These are phyloP conservation scores for Peniophora sp. DNA, from an alignment of 1,284 basidiomycete genomes.

Conservation along the genomic window DNA sequence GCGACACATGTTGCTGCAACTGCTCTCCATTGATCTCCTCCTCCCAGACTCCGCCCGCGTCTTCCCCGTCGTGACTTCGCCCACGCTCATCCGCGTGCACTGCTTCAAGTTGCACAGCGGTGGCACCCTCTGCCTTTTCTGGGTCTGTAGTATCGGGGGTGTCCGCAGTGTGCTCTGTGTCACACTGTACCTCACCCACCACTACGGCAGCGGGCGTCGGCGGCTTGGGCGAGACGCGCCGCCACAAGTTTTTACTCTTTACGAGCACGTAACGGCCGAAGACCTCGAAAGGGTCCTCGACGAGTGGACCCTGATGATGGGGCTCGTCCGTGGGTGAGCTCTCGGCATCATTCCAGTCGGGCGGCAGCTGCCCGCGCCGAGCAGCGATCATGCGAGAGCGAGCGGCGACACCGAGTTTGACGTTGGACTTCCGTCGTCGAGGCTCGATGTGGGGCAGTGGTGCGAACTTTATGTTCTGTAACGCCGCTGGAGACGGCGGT, in stretches of 20 bases:
- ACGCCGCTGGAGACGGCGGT: constrained; percentile 7
- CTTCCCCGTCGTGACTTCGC: background rate
- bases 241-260: constrained; percentile 12
- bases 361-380: constrained; percentile 14
- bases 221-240: constrained; percentile 9
- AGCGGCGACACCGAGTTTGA: constrained; percentile 60
- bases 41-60: constrained; percentile 8
- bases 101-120: too few species aligned
- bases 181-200: background rate
- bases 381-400: constrained; percentile 40
- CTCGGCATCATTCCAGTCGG: constrained; percentile 8
- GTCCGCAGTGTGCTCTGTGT: background rate
- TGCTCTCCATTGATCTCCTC: constrained; percentile 4
- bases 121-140: background rate
- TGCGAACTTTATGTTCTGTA: constrained; percentile 49
- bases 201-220: background rate
- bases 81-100: background rate
- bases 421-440: constrained; percentile 41
- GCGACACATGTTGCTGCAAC: background rate
- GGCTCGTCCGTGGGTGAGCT: background rate
- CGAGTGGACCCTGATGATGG: constrained; percentile 2
- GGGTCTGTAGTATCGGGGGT: background rate
- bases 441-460: constrained; percentile 53
- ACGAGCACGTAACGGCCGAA: constrained; percentile 10
- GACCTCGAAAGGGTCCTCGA: constrained; percentile 12